Conservation (phyloP, 2,329 filamentous ascomycete species). For the Fusarium veterinarium region DNA sequence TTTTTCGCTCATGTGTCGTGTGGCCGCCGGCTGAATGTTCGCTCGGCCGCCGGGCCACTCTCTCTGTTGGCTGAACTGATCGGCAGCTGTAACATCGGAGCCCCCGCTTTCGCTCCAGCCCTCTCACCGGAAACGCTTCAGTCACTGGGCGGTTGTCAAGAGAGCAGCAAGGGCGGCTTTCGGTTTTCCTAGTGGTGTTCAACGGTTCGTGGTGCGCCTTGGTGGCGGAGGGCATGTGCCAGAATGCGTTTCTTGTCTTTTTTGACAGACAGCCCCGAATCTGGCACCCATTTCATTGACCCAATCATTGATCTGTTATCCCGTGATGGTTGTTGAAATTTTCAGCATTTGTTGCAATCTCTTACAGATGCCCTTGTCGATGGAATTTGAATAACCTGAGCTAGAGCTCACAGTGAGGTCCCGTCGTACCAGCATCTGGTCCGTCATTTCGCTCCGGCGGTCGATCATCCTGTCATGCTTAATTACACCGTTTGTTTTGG, state of each 20-base stretch:
- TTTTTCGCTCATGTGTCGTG: constrained; percentile 1
- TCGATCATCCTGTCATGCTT: constrained; percentile 39
- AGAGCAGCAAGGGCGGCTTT: constrained; percentile 21
- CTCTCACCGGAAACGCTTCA: constrained; percentile 32
- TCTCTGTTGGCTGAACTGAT: constrained; percentile 23
- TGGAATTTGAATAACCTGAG: constrained; percentile 1
- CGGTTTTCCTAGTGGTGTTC: constrained; percentile 21
- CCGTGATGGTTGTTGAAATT: constrained; percentile 26
- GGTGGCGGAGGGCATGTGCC: constrained; percentile 34
- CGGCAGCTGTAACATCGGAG: constrained; percentile 37
- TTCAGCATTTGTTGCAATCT: constrained; percentile 26
- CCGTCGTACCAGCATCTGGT: constrained; percentile 4
- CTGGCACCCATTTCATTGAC: constrained; percentile 10
- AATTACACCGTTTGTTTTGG: constrained; percentile 37
- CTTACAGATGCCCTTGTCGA: neutral
- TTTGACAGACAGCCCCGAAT: constrained; percentile 7
- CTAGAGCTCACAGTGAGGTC: constrained; percentile 12
- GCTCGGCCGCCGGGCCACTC: constrained; percentile 17
- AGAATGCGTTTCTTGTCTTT: constrained; percentile 15
- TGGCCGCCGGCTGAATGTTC: constrained; percentile 14
- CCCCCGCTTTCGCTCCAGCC: constrained; percentile 30
- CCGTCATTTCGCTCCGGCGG: constrained; percentile 13
- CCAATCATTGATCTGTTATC: constrained; percentile 20
- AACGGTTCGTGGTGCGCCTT: constrained; percentile 13
- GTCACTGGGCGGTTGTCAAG: constrained; percentile 17